Evolutionary conservation across 345 rosid genomes (phyloP).

Genomic region (Citrus unshiu): DNA sequence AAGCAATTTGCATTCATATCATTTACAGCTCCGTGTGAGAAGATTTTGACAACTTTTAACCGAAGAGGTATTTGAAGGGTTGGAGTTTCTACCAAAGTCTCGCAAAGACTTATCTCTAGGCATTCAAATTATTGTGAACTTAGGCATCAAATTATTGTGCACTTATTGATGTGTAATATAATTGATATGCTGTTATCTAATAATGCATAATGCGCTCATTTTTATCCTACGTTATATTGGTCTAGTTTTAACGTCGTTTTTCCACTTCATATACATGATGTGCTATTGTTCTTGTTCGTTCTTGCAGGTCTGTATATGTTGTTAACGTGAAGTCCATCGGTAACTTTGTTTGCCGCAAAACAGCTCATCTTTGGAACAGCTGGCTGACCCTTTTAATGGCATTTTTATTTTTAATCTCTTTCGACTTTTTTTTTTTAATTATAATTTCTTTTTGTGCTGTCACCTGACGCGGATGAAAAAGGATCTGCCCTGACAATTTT

Average conservation of each 20-base stretch:
- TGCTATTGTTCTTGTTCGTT: background rate
- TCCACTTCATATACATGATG: background rate
- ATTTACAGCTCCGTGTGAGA: background rate
- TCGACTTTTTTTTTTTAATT: background rate
- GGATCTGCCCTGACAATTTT: background rate
- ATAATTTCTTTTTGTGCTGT: background rate
- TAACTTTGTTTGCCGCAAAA: background rate
- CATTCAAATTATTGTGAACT: background rate
- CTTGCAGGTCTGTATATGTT: conserved; percentile 4
- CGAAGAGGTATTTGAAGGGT: too few species aligned
- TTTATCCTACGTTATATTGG: background rate
- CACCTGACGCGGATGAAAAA: background rate
- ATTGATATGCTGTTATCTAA: too few species aligned
- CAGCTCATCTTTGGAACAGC: background rate
- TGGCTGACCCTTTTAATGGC: background rate
- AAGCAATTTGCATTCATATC: background rate
- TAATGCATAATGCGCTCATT: background rate
- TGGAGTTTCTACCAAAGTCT: background rate
- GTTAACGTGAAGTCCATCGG: background rate
- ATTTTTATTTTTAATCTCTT: background rate
- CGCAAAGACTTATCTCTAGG: background rate
- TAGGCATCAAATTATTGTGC: background rate
- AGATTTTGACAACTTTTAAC: background rate
- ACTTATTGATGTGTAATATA: background rate
- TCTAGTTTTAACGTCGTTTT: background rate